Percentiles rank a stretch among this genome's conserved stretches.
phyloP scores from a whole-genome alignment of 148 eudicot species.

The Rhododendron vialii region DNA sequence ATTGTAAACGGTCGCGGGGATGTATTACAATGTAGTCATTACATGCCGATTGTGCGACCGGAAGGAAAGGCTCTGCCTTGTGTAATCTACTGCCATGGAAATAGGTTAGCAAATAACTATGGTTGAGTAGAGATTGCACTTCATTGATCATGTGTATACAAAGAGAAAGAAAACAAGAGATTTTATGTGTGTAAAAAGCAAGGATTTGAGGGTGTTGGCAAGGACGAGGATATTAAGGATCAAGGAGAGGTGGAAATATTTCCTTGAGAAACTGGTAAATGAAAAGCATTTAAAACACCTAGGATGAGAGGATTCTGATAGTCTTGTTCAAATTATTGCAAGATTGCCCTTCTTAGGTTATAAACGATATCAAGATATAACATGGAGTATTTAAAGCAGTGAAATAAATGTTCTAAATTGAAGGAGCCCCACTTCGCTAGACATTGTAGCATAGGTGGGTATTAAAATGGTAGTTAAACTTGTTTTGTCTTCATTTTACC shows the following conservation, averaged over 20 bases:
- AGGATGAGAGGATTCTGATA: not conserved
- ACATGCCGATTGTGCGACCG: constrained; percentile 60
- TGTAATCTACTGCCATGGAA: constrained; percentile 96
- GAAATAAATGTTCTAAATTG: not conserved
- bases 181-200: not conserved
- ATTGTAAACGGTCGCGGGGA: constrained; percentile 76
- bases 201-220: not conserved
- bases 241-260: not conserved
- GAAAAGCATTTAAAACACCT: not conserved
- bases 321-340: not conserved
- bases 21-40: constrained; percentile 85
- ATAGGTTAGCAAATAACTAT: constrained; percentile 56
- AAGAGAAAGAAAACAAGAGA: not conserved
- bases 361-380: not conserved
- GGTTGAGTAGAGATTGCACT: not conserved
- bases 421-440: not conserved
- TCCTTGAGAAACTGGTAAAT: not conserved
- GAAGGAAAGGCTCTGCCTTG: constrained; percentile 86
- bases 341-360: not conserved
- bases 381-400: not conserved
- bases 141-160: not conserved
- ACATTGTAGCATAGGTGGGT: not conserved
- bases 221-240: not conserved
- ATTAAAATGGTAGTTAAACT: constrained; percentile 1
- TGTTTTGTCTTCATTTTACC: constrained; percentile 24